Percentiles rank a stretch among this genome's conserved stretches.
These are phyloP conservation scores for Themeda triandra DNA, from an alignment of 176 grass and related monocot species.

Conservation along the genomic window DNA sequence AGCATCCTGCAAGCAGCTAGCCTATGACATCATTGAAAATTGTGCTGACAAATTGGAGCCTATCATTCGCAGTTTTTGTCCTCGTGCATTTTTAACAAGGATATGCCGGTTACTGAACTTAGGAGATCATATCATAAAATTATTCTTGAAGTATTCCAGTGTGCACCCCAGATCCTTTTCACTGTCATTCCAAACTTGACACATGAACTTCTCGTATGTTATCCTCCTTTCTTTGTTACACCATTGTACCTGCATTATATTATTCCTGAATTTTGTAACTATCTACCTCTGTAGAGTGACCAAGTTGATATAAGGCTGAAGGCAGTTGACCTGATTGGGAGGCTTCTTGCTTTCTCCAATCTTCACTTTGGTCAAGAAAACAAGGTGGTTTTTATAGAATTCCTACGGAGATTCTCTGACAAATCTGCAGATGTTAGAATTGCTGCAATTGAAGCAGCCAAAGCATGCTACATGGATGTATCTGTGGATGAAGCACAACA, in stretches of 20 bases:
- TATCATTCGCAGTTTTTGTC: constrained; percentile 51
- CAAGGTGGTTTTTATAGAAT: constrained; percentile 65
- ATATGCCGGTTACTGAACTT: constrained; percentile 42
- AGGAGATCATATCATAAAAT: constrained; percentile 61
- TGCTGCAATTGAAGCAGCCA: constrained; percentile 76
- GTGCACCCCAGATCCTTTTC: constrained; percentile 67
- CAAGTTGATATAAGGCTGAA: constrained; percentile 66
- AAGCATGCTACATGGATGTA: constrained; percentile 51
- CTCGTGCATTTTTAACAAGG: constrained; percentile 58
- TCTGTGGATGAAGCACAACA: constrained; percentile 57
- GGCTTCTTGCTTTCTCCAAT: constrained; percentile 80
- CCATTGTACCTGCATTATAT: constrained; percentile 19
- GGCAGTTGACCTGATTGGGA: constrained; percentile 74
- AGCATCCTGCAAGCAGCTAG: constrained; percentile 63
- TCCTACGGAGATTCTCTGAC: constrained; percentile 82
- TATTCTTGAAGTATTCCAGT: constrained; percentile 88
- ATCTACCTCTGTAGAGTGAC: constrained; percentile 53
- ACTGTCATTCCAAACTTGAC: constrained; percentile 77
- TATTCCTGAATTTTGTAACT: constrained; percentile 24
- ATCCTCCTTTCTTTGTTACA: constrained; percentile 28
- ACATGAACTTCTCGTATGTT: constrained; percentile 76
- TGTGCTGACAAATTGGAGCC: constrained; percentile 70
- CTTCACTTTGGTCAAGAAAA: constrained; percentile 77
- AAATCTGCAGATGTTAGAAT: constrained; percentile 86
- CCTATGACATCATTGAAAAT: constrained; percentile 57